Evolutionary conservation across 1,284 basidiomycete species (phyloP), one percentile per base, ranked within the genome.

Genomic region (Ganoderma lingzhi): DNA sequence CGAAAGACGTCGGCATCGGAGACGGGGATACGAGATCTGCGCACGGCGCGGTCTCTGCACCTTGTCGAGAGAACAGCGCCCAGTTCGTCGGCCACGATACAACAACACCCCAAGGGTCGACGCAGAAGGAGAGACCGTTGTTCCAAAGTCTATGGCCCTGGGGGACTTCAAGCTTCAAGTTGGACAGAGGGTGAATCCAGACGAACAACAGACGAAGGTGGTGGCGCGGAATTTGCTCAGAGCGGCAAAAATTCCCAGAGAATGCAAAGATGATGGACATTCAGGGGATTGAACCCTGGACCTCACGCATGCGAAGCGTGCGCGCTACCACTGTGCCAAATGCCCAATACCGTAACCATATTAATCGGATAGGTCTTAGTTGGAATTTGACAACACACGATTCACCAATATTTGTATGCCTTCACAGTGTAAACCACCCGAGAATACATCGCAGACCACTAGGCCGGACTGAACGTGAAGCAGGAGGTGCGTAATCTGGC

Each of bases 281-380:
- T 68, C 67, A 68, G 67, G 67, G 67, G 67, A 68, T 68, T 68
- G 67, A 68, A 72, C 71, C 70, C 71, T 71, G 68, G 70, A 71
- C 70, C 70, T 71, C 70, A 71, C 70, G 70, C 70, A 71, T 71
- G 70, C 70, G 70, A 71, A 72, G 71, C 71, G 68, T 70, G 71
- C 71, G 68, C 71, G 71, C 71, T 72, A 72, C 71, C 71, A 72
- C 71, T 72, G 71, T 68, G 71, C 71, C 71, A 72, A 70, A 70
- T 72, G 71, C 71, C 48, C 48, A n/a, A 10, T 12, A 35, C 35
- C 35, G 8, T 8, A 35, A 35, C 35, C 35, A 35, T 35, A 1
- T 35, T 23, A 23, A 23, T 23, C 23, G 35, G 35, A 8, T 35
- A 35, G 4, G 35, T 35, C 8, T 35, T 35, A 3, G 35, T 35